Evolutionary conservation across 2,329 filamentous ascomycete species (phyloP).

Genomic region (Juglanconis sp.): DNA sequence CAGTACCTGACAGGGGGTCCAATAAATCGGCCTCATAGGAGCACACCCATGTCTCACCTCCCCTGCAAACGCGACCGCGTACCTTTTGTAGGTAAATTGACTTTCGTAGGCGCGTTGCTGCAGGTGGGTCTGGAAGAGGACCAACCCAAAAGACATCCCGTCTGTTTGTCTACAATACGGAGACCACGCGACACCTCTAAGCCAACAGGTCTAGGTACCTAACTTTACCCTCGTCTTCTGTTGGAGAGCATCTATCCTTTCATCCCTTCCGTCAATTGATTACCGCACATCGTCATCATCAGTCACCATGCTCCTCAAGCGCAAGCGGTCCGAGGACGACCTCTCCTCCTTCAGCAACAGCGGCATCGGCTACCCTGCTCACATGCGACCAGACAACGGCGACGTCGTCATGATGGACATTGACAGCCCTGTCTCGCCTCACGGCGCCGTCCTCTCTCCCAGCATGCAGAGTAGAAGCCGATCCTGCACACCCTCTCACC

Average conservation of each 20-base stretch:
- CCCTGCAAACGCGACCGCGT: neutral
- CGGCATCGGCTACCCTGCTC: conserved; percentile 40
- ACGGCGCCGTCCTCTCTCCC: conserved; percentile 24
- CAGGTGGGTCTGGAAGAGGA: no score
- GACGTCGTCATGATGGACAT: conserved; percentile 31
- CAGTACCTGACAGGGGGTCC: neutral
- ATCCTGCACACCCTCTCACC: conserved; percentile 37
- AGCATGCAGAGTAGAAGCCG: conserved; percentile 21
- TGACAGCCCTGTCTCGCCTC: conserved; percentile 24
- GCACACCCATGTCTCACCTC: no score
- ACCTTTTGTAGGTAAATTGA: conserved; percentile 3
- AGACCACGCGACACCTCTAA: neutral
- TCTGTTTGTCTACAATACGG: no score
- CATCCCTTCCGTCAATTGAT: neutral
- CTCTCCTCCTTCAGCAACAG: conserved; percentile 43
- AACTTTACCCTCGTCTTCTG: neutral
- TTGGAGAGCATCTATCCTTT: neutral
- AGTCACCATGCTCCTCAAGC: conserved; percentile 54
- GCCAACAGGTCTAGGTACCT: neutral
- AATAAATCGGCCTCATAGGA: neutral
- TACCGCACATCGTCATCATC: neutral
- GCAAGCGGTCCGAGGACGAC: conserved; percentile 61
- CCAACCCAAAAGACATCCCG: no score
- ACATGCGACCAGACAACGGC: conserved; percentile 29
- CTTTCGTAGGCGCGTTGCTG: neutral